Conservation (phyloP, 257 asterid species). For the Paraleonurus japonicus region DNA sequence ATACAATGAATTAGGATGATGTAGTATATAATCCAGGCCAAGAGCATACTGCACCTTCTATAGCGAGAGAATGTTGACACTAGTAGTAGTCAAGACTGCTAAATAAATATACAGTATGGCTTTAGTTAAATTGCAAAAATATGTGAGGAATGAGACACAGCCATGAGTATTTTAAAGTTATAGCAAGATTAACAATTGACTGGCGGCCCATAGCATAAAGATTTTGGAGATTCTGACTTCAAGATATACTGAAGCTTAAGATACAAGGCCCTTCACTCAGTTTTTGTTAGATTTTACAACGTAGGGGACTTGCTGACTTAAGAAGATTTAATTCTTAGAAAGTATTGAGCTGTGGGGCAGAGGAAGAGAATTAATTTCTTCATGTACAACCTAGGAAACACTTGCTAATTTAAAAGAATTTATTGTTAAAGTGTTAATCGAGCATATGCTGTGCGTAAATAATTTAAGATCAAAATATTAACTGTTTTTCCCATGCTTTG, state of each 20-base stretch:
- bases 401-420: neutral
- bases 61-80: neutral
- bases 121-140: neutral
- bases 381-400: neutral
- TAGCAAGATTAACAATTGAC: neutral
- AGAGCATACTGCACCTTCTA: neutral
- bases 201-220: neutral
- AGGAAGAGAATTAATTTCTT: neutral
- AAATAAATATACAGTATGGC: neutral
- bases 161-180: neutral
- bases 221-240: neutral
- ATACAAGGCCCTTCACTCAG: neutral
- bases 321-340: neutral
- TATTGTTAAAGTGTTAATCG: neutral
- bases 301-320: neutral
- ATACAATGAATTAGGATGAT: neutral
- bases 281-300: neutral
- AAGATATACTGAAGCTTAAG: neutral
- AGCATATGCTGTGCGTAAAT: neutral
- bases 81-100: neutral
- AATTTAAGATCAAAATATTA: slow-evolving; percentile 18
- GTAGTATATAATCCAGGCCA: too few species aligned
- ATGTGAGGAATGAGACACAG: neutral
- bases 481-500: slow-evolving; percentile 21
- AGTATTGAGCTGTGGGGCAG: neutral